A percentile compares a stretch with the other conserved stretches of the same genome.
phyloP scores from a whole-genome alignment of 2,329 filamentous ascomycete species.

The Sporothrix protearum region DNA sequence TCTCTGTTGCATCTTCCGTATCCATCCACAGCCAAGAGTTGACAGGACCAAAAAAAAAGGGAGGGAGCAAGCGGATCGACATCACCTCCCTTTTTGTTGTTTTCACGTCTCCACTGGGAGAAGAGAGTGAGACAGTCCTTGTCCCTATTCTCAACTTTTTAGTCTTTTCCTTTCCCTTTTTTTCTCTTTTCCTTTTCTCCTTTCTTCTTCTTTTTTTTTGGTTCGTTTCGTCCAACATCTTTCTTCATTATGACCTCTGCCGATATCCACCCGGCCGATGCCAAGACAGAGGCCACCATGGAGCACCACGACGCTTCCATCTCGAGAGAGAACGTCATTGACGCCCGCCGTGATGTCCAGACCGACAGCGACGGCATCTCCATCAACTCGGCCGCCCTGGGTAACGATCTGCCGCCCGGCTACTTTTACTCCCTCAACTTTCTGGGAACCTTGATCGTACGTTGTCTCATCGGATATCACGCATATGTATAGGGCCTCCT shows the following conservation, averaged over 20 bases:
- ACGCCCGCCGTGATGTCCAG: not conserved
- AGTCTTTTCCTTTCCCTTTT: not conserved
- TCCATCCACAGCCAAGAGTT: not conserved
- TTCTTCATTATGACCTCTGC: not conserved
- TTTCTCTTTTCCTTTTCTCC: not conserved
- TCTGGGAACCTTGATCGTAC: slow-evolving; percentile 35
- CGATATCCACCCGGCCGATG: not conserved
- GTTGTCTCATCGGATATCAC: not conserved
- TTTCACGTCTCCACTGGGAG: not conserved
- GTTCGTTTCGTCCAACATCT: not conserved
- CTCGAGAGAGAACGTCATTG: not conserved
- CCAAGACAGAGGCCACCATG: not conserved
- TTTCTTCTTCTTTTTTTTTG: not conserved
- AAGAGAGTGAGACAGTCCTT: not conserved
- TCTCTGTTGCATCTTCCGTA: not conserved
- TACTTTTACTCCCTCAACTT: slow-evolving; percentile 39
- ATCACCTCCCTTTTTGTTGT: not conserved
- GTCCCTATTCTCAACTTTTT: not conserved
- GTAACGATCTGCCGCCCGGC: slow-evolving; percentile 38
- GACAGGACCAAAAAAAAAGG: not conserved
- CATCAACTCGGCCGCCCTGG: slow-evolving; percentile 37
- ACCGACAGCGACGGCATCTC: slow-evolving; percentile 28
- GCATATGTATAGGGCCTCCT: not conserved
- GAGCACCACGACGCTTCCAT: not conserved
- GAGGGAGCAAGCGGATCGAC: not conserved